Evolutionary conservation across 345 rosid species (phyloP), one percentile per base, ranked within the genome.

Genomic region (Aquilaria sinensis): DNA sequence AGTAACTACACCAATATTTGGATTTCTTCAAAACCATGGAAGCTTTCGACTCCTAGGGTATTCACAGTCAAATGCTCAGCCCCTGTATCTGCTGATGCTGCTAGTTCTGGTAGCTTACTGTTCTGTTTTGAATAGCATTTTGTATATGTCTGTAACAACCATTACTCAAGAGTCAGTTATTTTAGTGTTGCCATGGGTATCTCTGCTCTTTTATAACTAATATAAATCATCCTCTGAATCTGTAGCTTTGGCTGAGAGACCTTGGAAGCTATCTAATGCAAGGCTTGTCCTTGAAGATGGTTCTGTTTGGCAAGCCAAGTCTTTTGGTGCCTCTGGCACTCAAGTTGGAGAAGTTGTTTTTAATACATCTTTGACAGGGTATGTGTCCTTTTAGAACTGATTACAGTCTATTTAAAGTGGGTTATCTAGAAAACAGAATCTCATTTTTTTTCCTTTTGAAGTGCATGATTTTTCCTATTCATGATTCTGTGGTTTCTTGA

Each of bases 311-410:
- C 83, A 67, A 63, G 99, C 97, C 47, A 95, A 91, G 82, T 83
- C 99, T 2, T 94, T 94, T 71, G 97, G 99, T 79, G 95, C 96
- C 58, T 77, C 78, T 10, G 99, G 97, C 52, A 90, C 97, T 9
- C 96, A 87, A 76, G 84, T 94, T 61, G 97, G 97, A 0, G 97
- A 94, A 78, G 89, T 94, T 63, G 99, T 94, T 5, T 94, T 94
- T 73, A 94, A 91, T 67, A 95, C 99, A 29, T 95, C 97, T 54
- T 71, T 95, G 75, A 95, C 97, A 12, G 96, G 97, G 97, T 90
- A 55, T 56, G 75, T 43, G 51, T 58, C 51, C 43, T 37, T 37
- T 8, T 4, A 37, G 8, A 37, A 37, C 4, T 8, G 8, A 37
- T 37, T 37, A 37, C 8, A 5, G 8, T 1, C 43, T 37, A 4